Conservation (phyloP, 495 filamentous ascomycete species). For the Corynascus novoguineensis region DNA sequence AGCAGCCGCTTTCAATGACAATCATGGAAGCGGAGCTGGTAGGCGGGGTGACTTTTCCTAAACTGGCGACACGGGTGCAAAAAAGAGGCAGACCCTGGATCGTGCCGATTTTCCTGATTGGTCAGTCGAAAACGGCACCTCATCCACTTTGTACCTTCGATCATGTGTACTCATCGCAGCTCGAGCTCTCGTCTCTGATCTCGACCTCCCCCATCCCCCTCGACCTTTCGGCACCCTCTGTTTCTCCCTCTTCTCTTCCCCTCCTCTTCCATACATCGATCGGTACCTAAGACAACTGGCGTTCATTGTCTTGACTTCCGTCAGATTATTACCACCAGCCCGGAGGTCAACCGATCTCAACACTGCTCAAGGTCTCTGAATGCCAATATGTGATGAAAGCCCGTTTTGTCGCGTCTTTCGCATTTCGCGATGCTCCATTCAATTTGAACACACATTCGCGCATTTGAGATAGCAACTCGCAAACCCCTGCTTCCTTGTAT, state of each 20-base stretch:
- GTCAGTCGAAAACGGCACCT: background rate
- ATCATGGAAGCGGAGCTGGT: background rate
- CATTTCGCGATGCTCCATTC: conserved; percentile 19
- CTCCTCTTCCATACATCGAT: conserved; percentile 7
- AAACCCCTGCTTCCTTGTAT: conserved; percentile 31
- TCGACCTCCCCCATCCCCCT: conserved; percentile 32
- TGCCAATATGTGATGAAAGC: conserved; percentile 10
- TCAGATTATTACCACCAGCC: conserved; percentile 15
- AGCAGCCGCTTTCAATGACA: background rate
- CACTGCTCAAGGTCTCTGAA: background rate
- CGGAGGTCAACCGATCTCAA: conserved; percentile 1
- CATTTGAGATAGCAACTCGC: conserved; percentile 28
- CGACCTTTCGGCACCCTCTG: conserved; percentile 29
- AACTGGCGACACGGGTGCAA: background rate
- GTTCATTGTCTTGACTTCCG: conserved; percentile 23
- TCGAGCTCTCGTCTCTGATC: conserved; percentile 29
- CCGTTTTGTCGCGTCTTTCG: conserved; percentile 26
- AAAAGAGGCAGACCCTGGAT: background rate
- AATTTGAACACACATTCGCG: conserved; percentile 24
- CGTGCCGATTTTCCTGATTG: background rate
- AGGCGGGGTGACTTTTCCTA: background rate
- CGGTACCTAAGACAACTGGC: background rate
- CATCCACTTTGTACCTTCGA: conserved; percentile 15
- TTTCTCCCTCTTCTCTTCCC: conserved; percentile 35
- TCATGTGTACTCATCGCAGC: conserved; percentile 32